Conservation (phyloP, 192 early-diverging fungal genomes). For the Irineochytrium annulatum region DNA sequence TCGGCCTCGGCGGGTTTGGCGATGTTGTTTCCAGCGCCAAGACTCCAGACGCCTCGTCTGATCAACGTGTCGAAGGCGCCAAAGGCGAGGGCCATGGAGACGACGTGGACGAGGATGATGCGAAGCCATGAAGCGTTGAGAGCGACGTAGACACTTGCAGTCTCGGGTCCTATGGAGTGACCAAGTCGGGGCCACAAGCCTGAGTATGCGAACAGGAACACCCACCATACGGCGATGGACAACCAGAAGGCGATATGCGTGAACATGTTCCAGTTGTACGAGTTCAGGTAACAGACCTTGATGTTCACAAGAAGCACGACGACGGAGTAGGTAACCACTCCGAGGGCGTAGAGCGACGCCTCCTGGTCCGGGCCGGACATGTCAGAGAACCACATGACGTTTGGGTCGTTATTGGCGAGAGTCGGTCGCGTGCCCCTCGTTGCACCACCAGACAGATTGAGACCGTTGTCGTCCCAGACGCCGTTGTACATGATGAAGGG, state of each 20-base stretch:
- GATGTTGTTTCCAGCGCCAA: neutral
- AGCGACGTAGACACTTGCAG: conserved; percentile 12
- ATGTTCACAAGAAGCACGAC: conserved; percentile 21
- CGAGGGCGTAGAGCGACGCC: conserved; percentile 17
- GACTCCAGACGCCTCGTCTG: neutral
- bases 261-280: conserved; percentile 14
- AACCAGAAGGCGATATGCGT: conserved; percentile 9
- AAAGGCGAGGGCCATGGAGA: conserved; percentile 9
- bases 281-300: conserved; percentile 25
- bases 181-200: conserved; percentile 11
- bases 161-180: conserved; percentile 24
- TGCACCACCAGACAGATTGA: neutral
- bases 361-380: conserved; percentile 18
- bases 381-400: no score
- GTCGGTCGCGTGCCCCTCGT: no score
- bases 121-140: conserved; percentile 8
- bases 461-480: neutral
- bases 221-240: conserved; percentile 19
- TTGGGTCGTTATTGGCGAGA: no score
- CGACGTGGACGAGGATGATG: conserved; percentile 12
- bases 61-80: conserved; percentile 5
- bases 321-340: conserved; percentile 23
- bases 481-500: conserved; percentile 20
- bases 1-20: neutral
- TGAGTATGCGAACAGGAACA: conserved; percentile 21